phyloP scores from a whole-genome alignment of 2,329 filamentous ascomycete species.

The Aspergillus sp. region DNA sequence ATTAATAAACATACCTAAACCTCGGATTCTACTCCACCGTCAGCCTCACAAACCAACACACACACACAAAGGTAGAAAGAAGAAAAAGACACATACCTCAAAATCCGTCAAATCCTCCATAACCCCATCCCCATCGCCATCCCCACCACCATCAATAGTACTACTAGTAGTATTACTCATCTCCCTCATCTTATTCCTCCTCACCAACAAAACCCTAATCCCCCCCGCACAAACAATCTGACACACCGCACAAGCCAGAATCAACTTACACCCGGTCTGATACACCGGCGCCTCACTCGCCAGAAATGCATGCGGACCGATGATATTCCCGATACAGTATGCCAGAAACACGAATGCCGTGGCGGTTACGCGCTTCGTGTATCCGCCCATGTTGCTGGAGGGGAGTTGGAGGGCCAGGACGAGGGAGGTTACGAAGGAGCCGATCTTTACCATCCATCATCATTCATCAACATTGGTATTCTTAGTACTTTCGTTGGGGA shows the following conservation, averaged over 20 bases:
- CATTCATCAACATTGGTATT: no score
- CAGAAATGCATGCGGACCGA: conserved; percentile 50
- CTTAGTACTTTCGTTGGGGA: no score
- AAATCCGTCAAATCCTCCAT: conserved; percentile 32
- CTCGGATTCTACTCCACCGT: conserved; percentile 17
- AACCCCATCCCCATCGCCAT: conserved; percentile 3
- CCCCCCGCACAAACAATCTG: conserved; percentile 24
- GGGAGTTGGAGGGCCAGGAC: conserved; percentile 53
- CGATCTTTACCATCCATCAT: conserved; percentile 26
- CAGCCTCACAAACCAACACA: no score
- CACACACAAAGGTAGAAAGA: not conserved
- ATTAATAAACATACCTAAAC: conserved; percentile 15
- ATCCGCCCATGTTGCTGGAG: conserved; percentile 48
- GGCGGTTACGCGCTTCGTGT: conserved; percentile 53
- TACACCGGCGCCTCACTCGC: conserved; percentile 49
- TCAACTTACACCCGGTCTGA: conserved; percentile 54
- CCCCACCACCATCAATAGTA: not conserved
- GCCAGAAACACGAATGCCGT: conserved; percentile 50
- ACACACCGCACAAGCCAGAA: conserved; percentile 39
- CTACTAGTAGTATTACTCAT: not conserved
- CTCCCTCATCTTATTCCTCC: conserved; percentile 25
- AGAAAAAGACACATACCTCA: conserved; percentile 20
- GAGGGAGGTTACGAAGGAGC: conserved; percentile 52
- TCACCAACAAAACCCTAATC: conserved; percentile 21
- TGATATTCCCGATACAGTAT: conserved; percentile 49